These are phyloP conservation scores for Ceratocystis lukuohia DNA, from an alignment of 2,329 filamentous ascomycete species.

Conservation along the genomic window DNA sequence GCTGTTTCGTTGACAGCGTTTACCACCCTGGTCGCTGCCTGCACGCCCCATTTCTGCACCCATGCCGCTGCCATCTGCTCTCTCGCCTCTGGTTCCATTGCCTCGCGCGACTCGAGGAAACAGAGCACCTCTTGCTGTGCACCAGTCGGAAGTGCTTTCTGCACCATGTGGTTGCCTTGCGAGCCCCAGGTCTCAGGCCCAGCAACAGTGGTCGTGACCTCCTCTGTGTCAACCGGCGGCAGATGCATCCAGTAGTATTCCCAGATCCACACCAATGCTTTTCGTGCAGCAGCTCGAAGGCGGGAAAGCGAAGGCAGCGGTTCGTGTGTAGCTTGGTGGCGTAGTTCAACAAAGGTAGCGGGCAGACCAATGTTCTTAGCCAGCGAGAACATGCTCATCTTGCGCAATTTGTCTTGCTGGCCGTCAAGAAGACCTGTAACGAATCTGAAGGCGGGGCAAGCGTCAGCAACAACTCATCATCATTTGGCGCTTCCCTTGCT, in stretches of 20 bases:
- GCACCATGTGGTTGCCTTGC: background rate
- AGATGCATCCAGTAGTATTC: slow-evolving; percentile 66
- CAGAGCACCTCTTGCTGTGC: slow-evolving; percentile 8
- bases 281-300: slow-evolving; percentile 53
- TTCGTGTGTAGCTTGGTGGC: slow-evolving; percentile 84
- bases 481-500: background rate
- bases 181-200: background rate
- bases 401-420: slow-evolving; percentile 53
- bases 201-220: background rate
- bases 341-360: slow-evolving; percentile 71
- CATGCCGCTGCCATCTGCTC: slow-evolving; percentile 24
- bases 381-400: slow-evolving; percentile 59
- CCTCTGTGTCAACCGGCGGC: slow-evolving; percentile 21
- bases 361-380: slow-evolving; percentile 57
- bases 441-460: slow-evolving; percentile 38
- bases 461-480: background rate
- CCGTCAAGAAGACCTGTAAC: slow-evolving; percentile 69
- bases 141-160: background rate
- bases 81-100: slow-evolving; percentile 23
- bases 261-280: slow-evolving; percentile 77
- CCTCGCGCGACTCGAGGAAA: slow-evolving; percentile 9
- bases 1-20: slow-evolving; percentile 29
- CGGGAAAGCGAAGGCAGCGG: slow-evolving; percentile 65
- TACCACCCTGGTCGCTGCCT: slow-evolving; percentile 29
- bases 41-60: slow-evolving; percentile 25